Base-by-base conservation (phyloP, 2,329 filamentous ascomycete genomes). In the Ophiobolus disseminans region DNA sequence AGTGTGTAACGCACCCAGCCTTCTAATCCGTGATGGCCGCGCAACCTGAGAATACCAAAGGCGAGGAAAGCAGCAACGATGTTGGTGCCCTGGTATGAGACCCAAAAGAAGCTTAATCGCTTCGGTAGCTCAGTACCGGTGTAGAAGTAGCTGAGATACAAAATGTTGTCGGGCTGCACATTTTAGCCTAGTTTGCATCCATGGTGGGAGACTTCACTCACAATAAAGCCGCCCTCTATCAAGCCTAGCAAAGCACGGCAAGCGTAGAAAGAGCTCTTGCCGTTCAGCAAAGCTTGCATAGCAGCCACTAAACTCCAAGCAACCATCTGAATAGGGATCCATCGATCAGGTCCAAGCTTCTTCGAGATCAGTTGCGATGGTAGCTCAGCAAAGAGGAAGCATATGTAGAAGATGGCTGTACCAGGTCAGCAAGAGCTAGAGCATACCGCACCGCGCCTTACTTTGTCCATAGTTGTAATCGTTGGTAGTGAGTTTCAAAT, bases 241-340 rank as follows among this genome's bases (percentile, higher is more conserved):
- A 77, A 58, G 3, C 76, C 76, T 2, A 78, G 63, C 1, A 79
- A 61, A 11, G 69, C 70, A 21, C 77, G 65, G n/a, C 66, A 70
- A 4, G 73, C 69, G 44, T 66, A 76, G 47, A 78, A 79, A 2
- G 71, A 72, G 1, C 66, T 65, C 25, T 70, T 73, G 1, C 76
- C 80, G 19, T 28, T 60, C 3, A 94, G 78, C 3, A 91, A 75
- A 0, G 88, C 87, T 68, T 94, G 90, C 74, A 88, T 81, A 51
- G 86, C 85, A 73, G 74, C 62, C 51, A 79, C 75, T 1, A 77
- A 39, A 49, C 70, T 73, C 77, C 77, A 79, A 4, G 68, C 66
- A 3, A 78, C 67, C 73, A 63, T 63, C 26, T 63, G 58, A 13
- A 63, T 60, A 2, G 71, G 76, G 16, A 78, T 74, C 65, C 75